Evolutionary conservation across 345 rosid genomes (phyloP), one percentile per base, ranked within the genome.

Genomic region (Ceriops zippeliana): DNA sequence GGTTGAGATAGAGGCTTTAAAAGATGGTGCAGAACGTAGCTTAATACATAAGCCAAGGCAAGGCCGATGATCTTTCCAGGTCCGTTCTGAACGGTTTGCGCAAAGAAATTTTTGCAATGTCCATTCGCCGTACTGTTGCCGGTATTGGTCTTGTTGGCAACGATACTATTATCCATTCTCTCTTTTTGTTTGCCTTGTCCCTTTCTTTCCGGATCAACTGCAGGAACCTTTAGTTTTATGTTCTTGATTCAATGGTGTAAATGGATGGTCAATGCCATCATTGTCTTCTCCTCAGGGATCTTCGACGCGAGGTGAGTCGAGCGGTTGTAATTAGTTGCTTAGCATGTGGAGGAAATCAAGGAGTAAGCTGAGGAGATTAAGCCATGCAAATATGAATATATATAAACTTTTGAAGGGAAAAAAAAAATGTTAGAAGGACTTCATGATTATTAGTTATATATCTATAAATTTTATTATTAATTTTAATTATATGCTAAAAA

Each of bases 1-100:
- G 99, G 96, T 59, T 90, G 99, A 58, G 89, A 80, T 5, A 85
- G 49, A 62, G 90, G 93, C 86, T 80, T 85, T 56, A 91, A 70
- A 51, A 85, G 42, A 47, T 84, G 92, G 82, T 91, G 96, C 6
- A 81, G 79, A 61, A 86, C 66, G 75, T 87, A 81, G 70, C 90
- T 84, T 11, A 89, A 62, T 66, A 82, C 70, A 66, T 79, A 88
- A 5, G 80, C 70, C 21, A 76, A 61, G 0, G 75, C 37, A 65
- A 90, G 58, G 11, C 84, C 85, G 37, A 81, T 46, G 52, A 85
- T 54, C 75, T 83, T 87, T 59, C 82, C 80, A 0, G 86, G 72
- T 5, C 70, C 70, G 53, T 73, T 70, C 61, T 22, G 57, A 0
- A 71, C 75, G 0, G 75, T 62, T 7, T 71, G 62, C 3, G 31